Evolutionary conservation across 805 yeast species (phyloP).

Genomic region (Ogataea degrootiae): DNA sequence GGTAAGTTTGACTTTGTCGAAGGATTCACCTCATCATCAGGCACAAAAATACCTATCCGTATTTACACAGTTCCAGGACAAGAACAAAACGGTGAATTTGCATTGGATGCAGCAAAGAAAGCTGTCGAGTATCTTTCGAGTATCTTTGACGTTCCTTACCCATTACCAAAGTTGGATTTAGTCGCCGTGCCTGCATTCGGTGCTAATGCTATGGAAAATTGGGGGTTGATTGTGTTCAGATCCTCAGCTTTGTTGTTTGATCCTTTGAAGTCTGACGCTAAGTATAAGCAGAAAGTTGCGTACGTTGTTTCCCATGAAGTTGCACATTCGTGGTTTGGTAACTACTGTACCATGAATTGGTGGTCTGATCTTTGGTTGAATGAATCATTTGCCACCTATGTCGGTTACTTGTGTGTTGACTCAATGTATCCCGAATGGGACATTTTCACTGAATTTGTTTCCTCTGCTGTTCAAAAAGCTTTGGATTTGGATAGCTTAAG

Average conservation of each 20-base stretch:
- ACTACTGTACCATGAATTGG: conserved; percentile 88
- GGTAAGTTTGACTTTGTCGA: conserved; percentile 55
- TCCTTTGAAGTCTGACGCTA: conserved; percentile 39
- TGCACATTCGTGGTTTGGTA: conserved; percentile 92
- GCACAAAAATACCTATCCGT: conserved; percentile 42
- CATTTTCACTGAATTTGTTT: conserved; percentile 53
- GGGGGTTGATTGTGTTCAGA: conserved; percentile 75
- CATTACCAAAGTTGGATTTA: conserved; percentile 78
- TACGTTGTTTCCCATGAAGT: conserved; percentile 83
- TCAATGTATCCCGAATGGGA: conserved; percentile 78
- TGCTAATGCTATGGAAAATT: conserved; percentile 90
- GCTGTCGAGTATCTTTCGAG: conserved; percentile 46
- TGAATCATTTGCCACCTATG: conserved; percentile 89
- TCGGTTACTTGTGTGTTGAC: conserved; percentile 67
- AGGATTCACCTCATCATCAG: conserved; percentile 33
- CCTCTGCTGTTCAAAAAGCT: conserved; percentile 47
- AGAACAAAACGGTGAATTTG: conserved; percentile 42
- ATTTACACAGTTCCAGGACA: conserved; percentile 51
- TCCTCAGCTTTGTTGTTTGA: conserved; percentile 52
- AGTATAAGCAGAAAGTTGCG: conserved; percentile 65
- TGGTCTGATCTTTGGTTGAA: conserved; percentile 91
- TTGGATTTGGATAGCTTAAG: conserved; percentile 51
- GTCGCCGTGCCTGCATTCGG: conserved; percentile 75
- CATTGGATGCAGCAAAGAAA: conserved; percentile 42
- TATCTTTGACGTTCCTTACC: conserved; percentile 53